These are phyloP conservation scores for Ogataea ganodermae DNA, from an alignment of 805 yeast genomes.

Conservation along the genomic window DNA sequence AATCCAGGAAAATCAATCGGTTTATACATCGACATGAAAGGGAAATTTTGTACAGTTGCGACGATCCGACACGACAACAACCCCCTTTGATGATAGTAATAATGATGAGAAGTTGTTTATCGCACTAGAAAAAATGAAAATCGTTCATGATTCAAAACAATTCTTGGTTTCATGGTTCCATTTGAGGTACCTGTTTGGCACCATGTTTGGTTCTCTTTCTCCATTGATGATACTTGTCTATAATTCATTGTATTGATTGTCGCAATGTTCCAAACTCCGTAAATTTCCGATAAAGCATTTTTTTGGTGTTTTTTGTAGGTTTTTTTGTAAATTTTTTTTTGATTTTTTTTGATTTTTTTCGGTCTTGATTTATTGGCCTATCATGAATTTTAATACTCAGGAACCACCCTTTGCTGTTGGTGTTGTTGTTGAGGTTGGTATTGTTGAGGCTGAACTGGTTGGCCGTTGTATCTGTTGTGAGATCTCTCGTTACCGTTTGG, in stretches of 20 bases:
- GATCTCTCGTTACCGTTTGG: constrained; percentile 34
- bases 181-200: no score
- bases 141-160: constrained; percentile 2
- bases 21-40: constrained; percentile 9
- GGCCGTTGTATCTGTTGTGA: constrained; percentile 31
- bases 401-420: constrained; percentile 16
- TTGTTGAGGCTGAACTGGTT: constrained; percentile 32
- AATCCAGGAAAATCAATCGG: constrained; percentile 14
- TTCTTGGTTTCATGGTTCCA: no score
- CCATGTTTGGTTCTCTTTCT: not conserved
- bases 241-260: constrained; percentile 5
- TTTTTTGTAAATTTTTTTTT: constrained; percentile 10
- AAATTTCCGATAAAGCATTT: constrained; percentile 9
- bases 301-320: constrained; percentile 11
- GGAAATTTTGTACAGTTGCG: not conserved
- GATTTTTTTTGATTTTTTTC: constrained; percentile 11
- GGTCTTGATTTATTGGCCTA: not conserved
- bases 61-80: constrained; percentile 2
- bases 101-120: not conserved
- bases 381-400: constrained; percentile 12
- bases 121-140: constrained; percentile 4
- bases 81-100: not conserved
- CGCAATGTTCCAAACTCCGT: constrained; percentile 8
- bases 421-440: constrained; percentile 7
- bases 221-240: constrained; percentile 3